phyloP scores from a whole-genome alignment of 2,329 filamentous ascomycete genomes.

The Cercospora sp. region DNA sequence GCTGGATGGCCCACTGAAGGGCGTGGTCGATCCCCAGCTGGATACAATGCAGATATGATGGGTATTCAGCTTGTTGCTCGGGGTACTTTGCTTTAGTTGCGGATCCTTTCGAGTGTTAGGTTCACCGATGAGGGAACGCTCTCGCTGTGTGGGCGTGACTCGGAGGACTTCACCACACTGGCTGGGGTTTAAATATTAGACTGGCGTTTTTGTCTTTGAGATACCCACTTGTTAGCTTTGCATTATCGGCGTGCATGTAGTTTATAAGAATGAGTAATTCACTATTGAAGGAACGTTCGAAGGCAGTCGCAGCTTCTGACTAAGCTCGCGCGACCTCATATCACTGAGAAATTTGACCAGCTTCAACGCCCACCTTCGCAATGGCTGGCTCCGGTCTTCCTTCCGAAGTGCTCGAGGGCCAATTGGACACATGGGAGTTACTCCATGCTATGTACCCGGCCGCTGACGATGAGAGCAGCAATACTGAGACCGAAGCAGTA shows the following conservation, averaged over 20 bases:
- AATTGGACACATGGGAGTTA: slow-evolving; percentile 48
- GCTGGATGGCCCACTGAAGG: not conserved
- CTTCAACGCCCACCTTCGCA: not conserved
- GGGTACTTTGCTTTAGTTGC: not conserved
- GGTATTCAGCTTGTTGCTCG: not conserved
- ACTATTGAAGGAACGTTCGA: not conserved
- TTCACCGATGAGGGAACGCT: not conserved
- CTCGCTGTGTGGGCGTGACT: not conserved
- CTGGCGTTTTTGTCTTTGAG: slow-evolving; percentile 7
- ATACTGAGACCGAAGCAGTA: slow-evolving; percentile 21
- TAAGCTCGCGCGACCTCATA: not conserved
- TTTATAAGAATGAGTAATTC: not conserved
- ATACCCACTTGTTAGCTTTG: slow-evolving; percentile 9
- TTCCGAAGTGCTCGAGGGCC: slow-evolving; percentile 15
- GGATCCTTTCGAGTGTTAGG: not conserved
- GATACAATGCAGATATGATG: not conserved
- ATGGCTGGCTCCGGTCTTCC: slow-evolving; percentile 10
- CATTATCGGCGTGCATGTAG: not conserved
- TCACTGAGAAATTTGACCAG: not conserved
- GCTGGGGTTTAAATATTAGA: not conserved
- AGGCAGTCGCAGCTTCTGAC: not conserved
- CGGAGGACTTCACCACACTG: not conserved
- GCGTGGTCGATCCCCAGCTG: not conserved
- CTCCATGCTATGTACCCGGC: slow-evolving; percentile 54
- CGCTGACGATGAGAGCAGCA: slow-evolving; percentile 31